Base-by-base conservation (phyloP, 345 rosid species). In the Aquilaria yunnanensis region DNA sequence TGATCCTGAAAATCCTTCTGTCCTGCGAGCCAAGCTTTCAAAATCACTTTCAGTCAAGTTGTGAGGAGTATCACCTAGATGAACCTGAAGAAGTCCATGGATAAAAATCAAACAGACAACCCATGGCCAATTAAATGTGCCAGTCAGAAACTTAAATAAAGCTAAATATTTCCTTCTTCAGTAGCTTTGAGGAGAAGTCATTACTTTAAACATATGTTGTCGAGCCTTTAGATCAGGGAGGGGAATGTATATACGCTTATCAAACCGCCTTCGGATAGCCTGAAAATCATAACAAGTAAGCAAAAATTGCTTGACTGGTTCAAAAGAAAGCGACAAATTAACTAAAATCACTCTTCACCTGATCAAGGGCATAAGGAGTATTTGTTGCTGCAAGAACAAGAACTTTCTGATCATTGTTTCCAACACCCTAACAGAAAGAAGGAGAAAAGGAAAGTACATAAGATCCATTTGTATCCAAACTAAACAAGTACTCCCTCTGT, bases 301-400 rank as follows among this genome's bases (percentile, higher is more conserved):
- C 46, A 53, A 59, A 14, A 51, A 33, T 53, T 33, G 57, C 55
- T 49, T 32, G 52, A 57, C 46, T 34, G 43, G 64, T 47, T 51
- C 54, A 62, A 66, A 37, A 48, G 47, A 16, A 71, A 69, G 63
- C 32, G 46, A n/a, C 54, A 47, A 23, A 69, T 54, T 10, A 66
- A 16, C 46, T 48, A 9, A 49, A 46, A 37, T 54, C 48, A 23
- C 48, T 58, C 54, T 63, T 68, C 52, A 78, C 95, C 85, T 88
- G 95, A 81, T 88, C 95, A 46, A 88, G 75, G n/a, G 91, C 85
- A 75, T 88, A 85, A 9, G 95, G 95, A 32, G 91, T 88, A 75
- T 88, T 88, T 56, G 95, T 85, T 62, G 95, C 95, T 30, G 95
- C 87, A 73, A 88, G 95, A 70, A 88, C 81, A 54, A 88, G 91